phyloP scores from a whole-genome alignment of 768 basidiomycete species.

The Suillus luteus region DNA sequence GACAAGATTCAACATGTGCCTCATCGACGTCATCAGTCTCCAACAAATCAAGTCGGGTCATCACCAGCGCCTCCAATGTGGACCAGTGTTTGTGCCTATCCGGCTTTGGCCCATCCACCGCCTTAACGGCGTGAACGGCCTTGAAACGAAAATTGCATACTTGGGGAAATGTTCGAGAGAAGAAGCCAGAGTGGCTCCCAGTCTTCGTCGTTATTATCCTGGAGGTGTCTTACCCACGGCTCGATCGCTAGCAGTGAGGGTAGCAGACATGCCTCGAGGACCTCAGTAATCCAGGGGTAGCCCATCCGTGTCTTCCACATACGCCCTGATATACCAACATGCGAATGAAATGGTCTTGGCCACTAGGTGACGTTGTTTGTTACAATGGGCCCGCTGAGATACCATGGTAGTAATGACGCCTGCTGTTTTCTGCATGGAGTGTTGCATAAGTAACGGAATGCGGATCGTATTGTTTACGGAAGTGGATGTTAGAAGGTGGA shows the following conservation, averaged over 20 bases:
- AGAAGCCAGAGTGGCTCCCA: conserved; percentile 32
- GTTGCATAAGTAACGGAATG: conserved; percentile 24
- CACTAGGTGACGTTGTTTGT: conserved; percentile 14
- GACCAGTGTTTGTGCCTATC: conserved; percentile 24
- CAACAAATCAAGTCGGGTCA: conserved; percentile 19
- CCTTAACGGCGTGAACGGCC: conserved; percentile 18
- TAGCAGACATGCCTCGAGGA: conserved; percentile 27
- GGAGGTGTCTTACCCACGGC: conserved; percentile 26
- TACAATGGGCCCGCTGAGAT: conserved; percentile 6
- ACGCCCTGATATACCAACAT: conserved; percentile 33
- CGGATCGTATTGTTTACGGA: conserved; percentile 30
- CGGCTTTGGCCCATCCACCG: conserved; percentile 19
- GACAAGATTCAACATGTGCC: conserved; percentile 26
- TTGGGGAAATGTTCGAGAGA: conserved; percentile 26
- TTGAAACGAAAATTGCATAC: conserved; percentile 27
- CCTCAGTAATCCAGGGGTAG: conserved; percentile 29
- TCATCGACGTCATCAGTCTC: conserved; percentile 11
- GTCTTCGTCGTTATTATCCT: conserved; percentile 24
- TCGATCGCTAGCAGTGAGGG: conserved; percentile 28
- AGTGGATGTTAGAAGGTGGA: conserved; percentile 29
- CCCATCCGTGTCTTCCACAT: conserved; percentile 29
- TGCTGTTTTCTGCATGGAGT: conserved; percentile 23
- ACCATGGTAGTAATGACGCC: conserved; percentile 22
- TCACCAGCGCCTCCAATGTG: conserved; percentile 23
- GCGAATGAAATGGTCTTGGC: conserved; percentile 31